A percentile compares a stretch with the other conserved stretches of the same genome.
Evolutionary conservation across 1,284 basidiomycete species (phyloP).

Genomic region (Fistulinella cinereoalba): DNA sequence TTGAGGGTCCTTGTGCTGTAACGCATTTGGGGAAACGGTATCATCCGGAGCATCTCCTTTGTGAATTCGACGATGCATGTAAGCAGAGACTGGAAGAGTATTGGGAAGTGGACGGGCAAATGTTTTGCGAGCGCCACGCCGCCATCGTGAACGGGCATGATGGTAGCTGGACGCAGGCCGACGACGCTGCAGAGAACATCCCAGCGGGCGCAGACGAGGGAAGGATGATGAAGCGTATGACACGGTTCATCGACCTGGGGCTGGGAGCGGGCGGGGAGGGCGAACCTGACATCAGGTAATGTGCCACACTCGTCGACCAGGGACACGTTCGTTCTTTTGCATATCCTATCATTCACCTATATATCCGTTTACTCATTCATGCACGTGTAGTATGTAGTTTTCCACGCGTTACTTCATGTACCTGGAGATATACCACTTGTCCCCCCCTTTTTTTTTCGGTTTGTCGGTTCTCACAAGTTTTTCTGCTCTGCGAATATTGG

Average conservation of each 20-base stretch:
- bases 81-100: slow-evolving; percentile 68
- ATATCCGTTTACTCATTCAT: slow-evolving; percentile 15
- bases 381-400: slow-evolving; percentile 21
- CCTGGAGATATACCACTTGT: slow-evolving; percentile 28
- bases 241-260: slow-evolving; percentile 67
- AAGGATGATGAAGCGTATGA: slow-evolving; percentile 59
- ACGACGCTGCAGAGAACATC: slow-evolving; percentile 16
- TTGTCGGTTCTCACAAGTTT: slow-evolving; percentile 6
- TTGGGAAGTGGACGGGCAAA: slow-evolving; percentile 79
- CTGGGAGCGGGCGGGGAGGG: slow-evolving; percentile 34
- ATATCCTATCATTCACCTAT: slow-evolving; percentile 15
- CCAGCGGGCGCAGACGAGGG: slow-evolving; percentile 37
- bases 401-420: slow-evolving; percentile 16
- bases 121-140: slow-evolving; percentile 80
- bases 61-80: slow-evolving; percentile 63
- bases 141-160: slow-evolving; percentile 24
- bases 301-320: slow-evolving; percentile 15
- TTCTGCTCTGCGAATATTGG: slow-evolving; percentile 7
- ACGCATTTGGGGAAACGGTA: slow-evolving; percentile 74
- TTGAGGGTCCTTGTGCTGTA: slow-evolving; percentile 87
- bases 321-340: slow-evolving; percentile 17
- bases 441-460: slow-evolving; percentile 19
- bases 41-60: slow-evolving; percentile 82
- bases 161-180: slow-evolving; percentile 14
- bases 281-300: slow-evolving; percentile 34